Percentiles rank a stretch among this genome's conserved stretches.
phyloP scores from a whole-genome alignment of 495 filamentous ascomycete species.

The Beverwykella pulmonaria region DNA sequence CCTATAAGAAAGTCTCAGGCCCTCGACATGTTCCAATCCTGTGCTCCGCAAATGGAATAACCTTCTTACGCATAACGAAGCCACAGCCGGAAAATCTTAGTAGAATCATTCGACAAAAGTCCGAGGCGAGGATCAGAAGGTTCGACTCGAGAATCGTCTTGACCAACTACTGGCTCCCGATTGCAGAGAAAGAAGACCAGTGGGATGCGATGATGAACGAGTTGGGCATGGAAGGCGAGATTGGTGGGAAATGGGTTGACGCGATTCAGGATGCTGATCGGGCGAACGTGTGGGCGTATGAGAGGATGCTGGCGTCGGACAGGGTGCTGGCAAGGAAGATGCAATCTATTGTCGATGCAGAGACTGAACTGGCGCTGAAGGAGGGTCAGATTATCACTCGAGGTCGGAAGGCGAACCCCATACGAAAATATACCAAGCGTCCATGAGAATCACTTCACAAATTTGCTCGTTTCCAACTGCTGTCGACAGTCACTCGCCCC shows the following conservation, averaged over 20 bases:
- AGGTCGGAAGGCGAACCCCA: constrained; percentile 11
- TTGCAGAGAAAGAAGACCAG: constrained; percentile 60
- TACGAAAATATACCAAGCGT: not conserved
- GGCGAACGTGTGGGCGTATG: constrained; percentile 31
- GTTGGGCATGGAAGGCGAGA: constrained; percentile 6
- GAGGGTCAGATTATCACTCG: constrained; percentile 42
- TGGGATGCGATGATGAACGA: constrained; percentile 55
- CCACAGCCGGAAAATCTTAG: constrained; percentile 64
- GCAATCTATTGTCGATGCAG: constrained; percentile 52
- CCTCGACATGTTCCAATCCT: constrained; percentile 64
- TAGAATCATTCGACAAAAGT: constrained; percentile 58
- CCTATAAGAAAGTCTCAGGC: constrained; percentile 51
- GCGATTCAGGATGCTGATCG: constrained; percentile 22
- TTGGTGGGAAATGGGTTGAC: constrained; percentile 8
- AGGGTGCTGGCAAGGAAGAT: constrained; percentile 50
- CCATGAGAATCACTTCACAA: not conserved
- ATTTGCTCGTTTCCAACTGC: too few species aligned
- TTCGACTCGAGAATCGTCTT: constrained; percentile 44
- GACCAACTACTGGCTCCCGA: constrained; percentile 43
- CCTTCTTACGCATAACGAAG: constrained; percentile 71
- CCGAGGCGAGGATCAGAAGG: constrained; percentile 47
- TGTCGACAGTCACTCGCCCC: too few species aligned
- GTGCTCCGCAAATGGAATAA: constrained; percentile 60
- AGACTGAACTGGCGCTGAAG: constrained; percentile 49
- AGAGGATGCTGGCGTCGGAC: constrained; percentile 14